These are phyloP conservation scores for Sporothrix mexicana DNA, from an alignment of 2,329 filamentous ascomycete genomes.

Conservation along the genomic window DNA sequence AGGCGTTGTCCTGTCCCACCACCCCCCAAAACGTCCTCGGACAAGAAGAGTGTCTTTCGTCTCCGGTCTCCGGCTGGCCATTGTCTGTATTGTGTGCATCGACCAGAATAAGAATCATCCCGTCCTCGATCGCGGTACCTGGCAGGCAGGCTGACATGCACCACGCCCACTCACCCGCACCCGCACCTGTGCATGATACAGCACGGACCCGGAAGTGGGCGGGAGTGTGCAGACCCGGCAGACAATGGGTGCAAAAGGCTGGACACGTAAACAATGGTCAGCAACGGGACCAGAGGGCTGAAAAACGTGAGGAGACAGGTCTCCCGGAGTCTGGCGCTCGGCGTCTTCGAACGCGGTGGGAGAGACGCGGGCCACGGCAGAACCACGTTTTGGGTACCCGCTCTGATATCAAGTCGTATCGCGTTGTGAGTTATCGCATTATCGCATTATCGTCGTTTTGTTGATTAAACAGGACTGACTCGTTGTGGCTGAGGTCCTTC, in stretches of 20 bases:
- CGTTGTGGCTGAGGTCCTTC: background rate
- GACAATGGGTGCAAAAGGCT: no score
- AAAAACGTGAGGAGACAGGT: no score
- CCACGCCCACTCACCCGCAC: conserved; percentile 23
- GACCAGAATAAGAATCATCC: background rate
- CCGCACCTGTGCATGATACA: background rate
- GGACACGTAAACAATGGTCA: background rate
- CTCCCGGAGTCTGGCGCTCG: background rate
- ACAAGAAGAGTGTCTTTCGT: background rate
- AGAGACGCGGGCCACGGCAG: background rate
- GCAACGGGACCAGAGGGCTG: no score
- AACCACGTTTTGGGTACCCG: background rate
- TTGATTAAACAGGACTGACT: background rate
- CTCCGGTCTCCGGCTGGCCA: background rate
- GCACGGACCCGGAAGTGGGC: background rate
- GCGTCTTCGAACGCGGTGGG: background rate
- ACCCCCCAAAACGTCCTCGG: background rate
- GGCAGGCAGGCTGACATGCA: background rate
- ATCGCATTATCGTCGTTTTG: background rate
- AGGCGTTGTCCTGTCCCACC: conserved; percentile 4
- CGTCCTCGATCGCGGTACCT: background rate
- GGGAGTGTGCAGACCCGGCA: background rate
- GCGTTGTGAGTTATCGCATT: background rate
- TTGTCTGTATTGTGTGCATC: background rate
- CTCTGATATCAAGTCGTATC: background rate